Percentiles rank a stretch among this genome's conserved stretches.
These are phyloP conservation scores for Mycosphaerella sp. DNA, from an alignment of 2,329 filamentous ascomycete species.

Conservation along the genomic window DNA sequence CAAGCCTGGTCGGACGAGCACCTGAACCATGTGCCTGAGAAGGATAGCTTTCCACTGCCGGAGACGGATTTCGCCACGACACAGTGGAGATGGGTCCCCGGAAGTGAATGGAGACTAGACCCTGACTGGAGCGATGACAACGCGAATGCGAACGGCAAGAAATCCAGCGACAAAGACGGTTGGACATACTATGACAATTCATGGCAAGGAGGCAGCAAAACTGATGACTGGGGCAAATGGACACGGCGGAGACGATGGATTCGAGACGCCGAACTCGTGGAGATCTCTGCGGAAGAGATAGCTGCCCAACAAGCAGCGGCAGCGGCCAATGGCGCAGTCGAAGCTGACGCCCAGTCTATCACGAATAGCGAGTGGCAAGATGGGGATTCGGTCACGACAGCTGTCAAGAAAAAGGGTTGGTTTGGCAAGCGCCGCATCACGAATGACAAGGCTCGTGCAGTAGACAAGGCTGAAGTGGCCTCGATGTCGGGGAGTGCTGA, in stretches of 20 bases:
- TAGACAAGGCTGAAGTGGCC: conserved; percentile 23
- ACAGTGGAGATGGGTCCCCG: conserved; percentile 75
- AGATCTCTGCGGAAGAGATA: conserved; percentile 43
- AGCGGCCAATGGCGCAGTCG: not conserved
- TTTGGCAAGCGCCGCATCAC: conserved; percentile 21
- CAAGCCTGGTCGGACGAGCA: conserved; percentile 95
- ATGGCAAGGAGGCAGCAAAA: conserved; percentile 85
- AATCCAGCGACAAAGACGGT: conserved; percentile 55
- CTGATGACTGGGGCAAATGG: conserved; percentile 92
- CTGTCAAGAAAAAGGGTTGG: conserved; percentile 27
- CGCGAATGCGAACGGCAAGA: conserved; percentile 23
- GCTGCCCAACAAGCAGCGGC: conserved; percentile 9
- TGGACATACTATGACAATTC: conserved; percentile 99
- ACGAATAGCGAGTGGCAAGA: conserved; percentile 14
- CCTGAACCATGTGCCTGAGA: conserved; percentile 69
- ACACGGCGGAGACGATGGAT: conserved; percentile 93
- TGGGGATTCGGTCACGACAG: conserved; percentile 16
- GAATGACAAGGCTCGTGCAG: conserved; percentile 13
- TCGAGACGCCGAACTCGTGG: conserved; percentile 89
- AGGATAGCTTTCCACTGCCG: conserved; percentile 64
- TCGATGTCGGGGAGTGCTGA: conserved; percentile 22
- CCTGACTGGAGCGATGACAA: conserved; percentile 51
- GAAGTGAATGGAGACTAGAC: conserved; percentile 80
- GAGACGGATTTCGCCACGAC: conserved; percentile 58
- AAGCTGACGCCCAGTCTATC: conserved; percentile 10